Evolutionary conservation across 805 yeast genomes (phyloP).

Genomic region (Yarrowia phangngaensis): DNA sequence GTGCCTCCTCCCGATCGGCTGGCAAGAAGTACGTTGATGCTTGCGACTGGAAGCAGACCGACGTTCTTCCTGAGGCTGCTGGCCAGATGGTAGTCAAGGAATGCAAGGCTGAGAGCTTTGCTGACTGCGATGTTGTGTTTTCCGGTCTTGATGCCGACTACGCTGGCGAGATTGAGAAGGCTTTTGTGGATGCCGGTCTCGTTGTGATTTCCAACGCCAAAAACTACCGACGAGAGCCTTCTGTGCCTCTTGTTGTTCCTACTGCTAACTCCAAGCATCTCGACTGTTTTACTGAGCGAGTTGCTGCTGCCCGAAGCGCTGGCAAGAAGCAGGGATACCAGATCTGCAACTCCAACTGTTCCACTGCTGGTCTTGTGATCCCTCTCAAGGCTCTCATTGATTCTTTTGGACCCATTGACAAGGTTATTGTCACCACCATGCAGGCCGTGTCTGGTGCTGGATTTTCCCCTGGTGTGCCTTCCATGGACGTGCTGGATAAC

Average conservation of each 20-base stretch:
- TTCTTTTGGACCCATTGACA: constrained; percentile 82
- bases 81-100: constrained; percentile 63
- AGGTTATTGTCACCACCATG: constrained; percentile 82
- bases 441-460: constrained; percentile 99
- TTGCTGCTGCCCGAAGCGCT: constrained; percentile 50
- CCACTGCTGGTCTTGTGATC: constrained; percentile 96
- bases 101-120: constrained; percentile 72
- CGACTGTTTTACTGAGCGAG: constrained; percentile 59
- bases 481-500: constrained; percentile 91
- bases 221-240: constrained; percentile 82
- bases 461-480: constrained; percentile 94
- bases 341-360: constrained; percentile 95
- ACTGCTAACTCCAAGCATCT: constrained; percentile 91
- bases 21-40: constrained; percentile 85
- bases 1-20: constrained; percentile 92
- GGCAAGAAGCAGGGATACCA: constrained; percentile 66
- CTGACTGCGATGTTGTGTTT: constrained; percentile 89
- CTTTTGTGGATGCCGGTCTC: constrained; percentile 73
- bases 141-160: constrained; percentile 90
- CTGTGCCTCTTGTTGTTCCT: constrained; percentile 92
- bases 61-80: constrained; percentile 66
- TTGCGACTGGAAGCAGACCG: constrained; percentile 90
- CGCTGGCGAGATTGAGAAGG: constrained; percentile 90
- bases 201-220: constrained; percentile 92
- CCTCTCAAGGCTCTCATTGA: constrained; percentile 94